phyloP scores from a whole-genome alignment of 352 stramenopile genomes.

The Globisporangium paroecandrum region DNA sequence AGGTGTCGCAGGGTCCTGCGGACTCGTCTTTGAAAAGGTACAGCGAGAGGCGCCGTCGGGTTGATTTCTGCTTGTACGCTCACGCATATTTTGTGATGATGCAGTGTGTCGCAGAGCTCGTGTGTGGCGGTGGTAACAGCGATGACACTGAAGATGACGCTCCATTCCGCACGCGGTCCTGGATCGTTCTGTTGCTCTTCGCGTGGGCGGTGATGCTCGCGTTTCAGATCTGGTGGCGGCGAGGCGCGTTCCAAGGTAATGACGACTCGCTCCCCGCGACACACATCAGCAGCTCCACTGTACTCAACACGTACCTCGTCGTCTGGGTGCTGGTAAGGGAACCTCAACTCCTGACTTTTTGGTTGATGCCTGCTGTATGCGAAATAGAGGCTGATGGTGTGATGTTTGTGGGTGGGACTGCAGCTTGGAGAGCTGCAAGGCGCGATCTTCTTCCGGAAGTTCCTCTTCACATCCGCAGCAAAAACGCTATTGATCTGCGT shows the following conservation, averaged over 20 bases:
- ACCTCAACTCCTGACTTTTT: too few species aligned
- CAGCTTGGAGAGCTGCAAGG: conserved; percentile 21
- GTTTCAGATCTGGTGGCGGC: conserved; percentile 20
- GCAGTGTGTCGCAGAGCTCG: conserved; percentile 22
- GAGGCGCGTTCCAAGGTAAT: conserved; percentile 5
- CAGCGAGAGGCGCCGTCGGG: neutral
- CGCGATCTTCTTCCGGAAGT: conserved; percentile 20
- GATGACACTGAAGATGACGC: neutral
- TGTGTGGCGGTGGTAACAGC: neutral
- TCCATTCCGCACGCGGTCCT: neutral
- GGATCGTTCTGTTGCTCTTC: conserved; percentile 18
- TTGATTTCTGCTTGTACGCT: neutral
- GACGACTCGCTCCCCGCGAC: neutral
- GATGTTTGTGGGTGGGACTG: neutral
- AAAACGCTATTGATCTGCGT: conserved; percentile 5
- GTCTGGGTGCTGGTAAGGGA: conserved; percentile 18
- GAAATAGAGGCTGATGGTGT: neutral
- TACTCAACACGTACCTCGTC: conserved; percentile 17
- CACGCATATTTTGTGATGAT: neutral
- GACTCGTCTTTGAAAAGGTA: conserved; percentile 38
- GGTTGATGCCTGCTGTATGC: neutral
- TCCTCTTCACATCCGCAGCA: neutral
- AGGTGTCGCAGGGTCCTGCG: conserved; percentile 22
- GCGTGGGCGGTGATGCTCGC: conserved; percentile 19
- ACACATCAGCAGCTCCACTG: neutral